Conservation (phyloP, 352 stramenopile species). For the Phytophthora sojae region DNA sequence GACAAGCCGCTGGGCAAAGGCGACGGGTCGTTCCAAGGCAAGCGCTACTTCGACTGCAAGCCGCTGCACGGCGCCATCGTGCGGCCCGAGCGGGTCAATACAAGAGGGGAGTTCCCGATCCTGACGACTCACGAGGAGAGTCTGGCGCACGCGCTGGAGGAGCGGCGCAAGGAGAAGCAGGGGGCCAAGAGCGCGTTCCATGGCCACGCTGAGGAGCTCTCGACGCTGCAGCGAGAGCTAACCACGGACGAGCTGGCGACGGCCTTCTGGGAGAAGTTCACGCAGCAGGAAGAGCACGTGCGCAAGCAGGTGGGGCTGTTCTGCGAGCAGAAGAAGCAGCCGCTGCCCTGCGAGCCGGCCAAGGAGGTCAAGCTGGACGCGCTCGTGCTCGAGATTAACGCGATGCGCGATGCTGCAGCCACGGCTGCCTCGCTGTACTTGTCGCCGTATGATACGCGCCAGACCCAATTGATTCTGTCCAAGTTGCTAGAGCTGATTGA, state of each 20-base stretch:
- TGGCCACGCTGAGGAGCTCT: background rate
- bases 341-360: slow-evolving; percentile 41
- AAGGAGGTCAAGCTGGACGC: slow-evolving; percentile 62
- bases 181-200: slow-evolving; percentile 23
- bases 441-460: slow-evolving; percentile 88
- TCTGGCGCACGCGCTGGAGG: slow-evolving; percentile 57
- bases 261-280: slow-evolving; percentile 74
- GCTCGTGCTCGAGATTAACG: slow-evolving; percentile 55
- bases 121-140: slow-evolving; percentile 58
- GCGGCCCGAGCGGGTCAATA: slow-evolving; percentile 65
- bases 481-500: slow-evolving; percentile 77
- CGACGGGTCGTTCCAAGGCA: slow-evolving; percentile 62
- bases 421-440: slow-evolving; percentile 81
- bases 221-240: slow-evolving; percentile 37
- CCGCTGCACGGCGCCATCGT: slow-evolving; percentile 76
- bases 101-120: slow-evolving; percentile 60
- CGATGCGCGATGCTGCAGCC: slow-evolving; percentile 65
- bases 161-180: slow-evolving; percentile 55
- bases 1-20: slow-evolving; percentile 83
- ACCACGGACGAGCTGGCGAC: slow-evolving; percentile 64
- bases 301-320: slow-evolving; percentile 60
- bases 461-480: slow-evolving; percentile 73
- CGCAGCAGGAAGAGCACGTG: slow-evolving; percentile 55
- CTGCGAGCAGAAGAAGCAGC: slow-evolving; percentile 70
- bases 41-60: slow-evolving; percentile 70